Evolutionary conservation across 306 rosid genomes (phyloP), one percentile per base, ranked within the genome.

Genomic region (apple (Malus domestica)): DNA sequence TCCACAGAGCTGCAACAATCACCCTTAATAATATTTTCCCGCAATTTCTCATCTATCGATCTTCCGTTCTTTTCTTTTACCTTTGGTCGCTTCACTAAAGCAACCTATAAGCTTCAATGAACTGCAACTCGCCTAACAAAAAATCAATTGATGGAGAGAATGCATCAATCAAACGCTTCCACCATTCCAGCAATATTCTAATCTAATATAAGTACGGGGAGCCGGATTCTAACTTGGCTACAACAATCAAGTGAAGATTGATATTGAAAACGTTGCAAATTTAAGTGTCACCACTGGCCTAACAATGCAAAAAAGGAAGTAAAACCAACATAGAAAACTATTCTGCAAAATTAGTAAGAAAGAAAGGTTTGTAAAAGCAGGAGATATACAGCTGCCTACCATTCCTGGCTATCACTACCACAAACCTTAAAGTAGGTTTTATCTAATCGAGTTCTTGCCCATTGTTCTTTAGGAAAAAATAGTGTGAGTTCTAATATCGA

Each of bases 361-460:
- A 13, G 9, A 67, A 46, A 71, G 80, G 63, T 72, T 72, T 52
- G 70, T 82, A 59, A 80, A 75, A 74, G 80, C 88, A 85, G 62
- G 72, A 77, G 54, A 83, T 72, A 81, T 67, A 44, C 63, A 85
- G 78, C 75, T 55, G 75, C 84, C 73, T 76, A 81, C 75, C 63
- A 82, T 70, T 83, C 78, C 78, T 25, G 72, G 81, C 81, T 80
- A 77, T 52, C 79, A 73, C 69, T 83, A 73, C 85, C 76, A 81
- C 69, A 78, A 72, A 81, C 35, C 68, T 63, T 71, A 74, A 27
- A 70, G 40, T 72, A 65, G 44, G 44, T 40, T 40, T 40, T 40
- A 57, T 82, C 60, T 77, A 81, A 75, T 54, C 59, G 49, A 70
- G 80, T 81, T 85, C 78, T 63, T 57, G 84, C 85, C 83, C 74